phyloP scores from a whole-genome alignment of 352 stramenopile genomes.

The Globisporangium megalacanthum region DNA sequence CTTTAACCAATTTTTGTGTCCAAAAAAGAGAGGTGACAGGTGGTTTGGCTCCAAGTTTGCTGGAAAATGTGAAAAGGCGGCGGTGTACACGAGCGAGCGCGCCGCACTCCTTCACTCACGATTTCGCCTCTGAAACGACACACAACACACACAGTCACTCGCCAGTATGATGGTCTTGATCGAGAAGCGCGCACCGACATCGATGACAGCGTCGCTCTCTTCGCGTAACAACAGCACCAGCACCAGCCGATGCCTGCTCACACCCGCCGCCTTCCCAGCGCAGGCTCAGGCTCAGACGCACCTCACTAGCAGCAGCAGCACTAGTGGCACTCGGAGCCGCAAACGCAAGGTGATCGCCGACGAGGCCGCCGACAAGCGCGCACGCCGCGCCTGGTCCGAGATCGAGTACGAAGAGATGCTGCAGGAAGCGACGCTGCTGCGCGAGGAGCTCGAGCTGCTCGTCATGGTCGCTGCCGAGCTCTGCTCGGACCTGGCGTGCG shows the following conservation, averaged over 20 bases:
- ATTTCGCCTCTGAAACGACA: no score
- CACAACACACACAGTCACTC: no score
- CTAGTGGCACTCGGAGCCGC: conserved; percentile 12
- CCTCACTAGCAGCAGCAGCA: neutral
- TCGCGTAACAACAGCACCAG: conserved; percentile 2
- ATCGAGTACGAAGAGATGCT: conserved; percentile 75
- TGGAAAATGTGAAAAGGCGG: no score
- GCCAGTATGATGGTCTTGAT: no score
- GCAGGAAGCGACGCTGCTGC: conserved; percentile 55
- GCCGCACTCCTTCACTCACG: no score
- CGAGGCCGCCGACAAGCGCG: conserved; percentile 37
- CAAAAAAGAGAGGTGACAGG: no score
- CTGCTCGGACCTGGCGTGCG: conserved; percentile 41
- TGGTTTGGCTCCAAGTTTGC: no score
- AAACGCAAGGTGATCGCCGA: conserved; percentile 49
- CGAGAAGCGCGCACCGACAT: no score
- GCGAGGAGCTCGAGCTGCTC: conserved; percentile 66
- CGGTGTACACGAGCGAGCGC: no score
- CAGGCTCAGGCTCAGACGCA: no score
- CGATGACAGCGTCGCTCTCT: no score
- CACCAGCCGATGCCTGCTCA: conserved; percentile 11
- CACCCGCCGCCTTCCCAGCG: conserved; percentile 6
- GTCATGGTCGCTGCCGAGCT: conserved; percentile 52
- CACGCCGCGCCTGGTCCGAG: conserved; percentile 44
- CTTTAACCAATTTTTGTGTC: no score